Conservation (phyloP, 176 grass and related monocot genomes). For the Carex parvula region DNA sequence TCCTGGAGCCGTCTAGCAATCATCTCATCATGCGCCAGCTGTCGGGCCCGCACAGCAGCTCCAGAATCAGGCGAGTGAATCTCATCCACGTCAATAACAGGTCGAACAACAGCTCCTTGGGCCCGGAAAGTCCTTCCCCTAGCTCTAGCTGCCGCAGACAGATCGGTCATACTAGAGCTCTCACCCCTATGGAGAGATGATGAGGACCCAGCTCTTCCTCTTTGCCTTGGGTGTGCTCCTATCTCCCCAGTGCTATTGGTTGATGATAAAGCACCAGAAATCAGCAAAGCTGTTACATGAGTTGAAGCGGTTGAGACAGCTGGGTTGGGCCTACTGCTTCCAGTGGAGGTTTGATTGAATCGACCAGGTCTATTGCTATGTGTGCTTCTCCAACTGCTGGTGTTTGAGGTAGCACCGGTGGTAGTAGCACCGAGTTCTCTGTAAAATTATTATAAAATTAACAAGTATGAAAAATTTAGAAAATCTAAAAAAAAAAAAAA, state of each 20-base stretch:
- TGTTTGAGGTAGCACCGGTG: not conserved
- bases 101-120: conserved; percentile 16
- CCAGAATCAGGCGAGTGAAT: conserved; percentile 31
- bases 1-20: conserved; percentile 87
- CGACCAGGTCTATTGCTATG: not conserved
- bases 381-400: conserved; percentile 6
- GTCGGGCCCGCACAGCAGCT: conserved; percentile 35
- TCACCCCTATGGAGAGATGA: not conserved
- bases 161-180: conserved; percentile 35
- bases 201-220: not conserved
- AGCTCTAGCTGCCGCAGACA: conserved; percentile 29
- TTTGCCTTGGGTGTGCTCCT: not conserved
- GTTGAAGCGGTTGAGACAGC: not conserved
- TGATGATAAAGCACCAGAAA: not conserved
- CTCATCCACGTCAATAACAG: conserved; percentile 62
- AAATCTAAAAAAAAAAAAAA: not conserved
- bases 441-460: not conserved
- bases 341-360: not conserved
- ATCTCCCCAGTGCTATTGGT: not conserved
- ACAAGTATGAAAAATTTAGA: not conserved
- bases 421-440: not conserved
- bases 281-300: not conserved
- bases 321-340: conserved; percentile 2
- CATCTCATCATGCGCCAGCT: conserved; percentile 82
- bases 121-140: not conserved